phyloP scores from a whole-genome alignment of 805 yeast genomes.

The Jamesozyma lodderae region DNA sequence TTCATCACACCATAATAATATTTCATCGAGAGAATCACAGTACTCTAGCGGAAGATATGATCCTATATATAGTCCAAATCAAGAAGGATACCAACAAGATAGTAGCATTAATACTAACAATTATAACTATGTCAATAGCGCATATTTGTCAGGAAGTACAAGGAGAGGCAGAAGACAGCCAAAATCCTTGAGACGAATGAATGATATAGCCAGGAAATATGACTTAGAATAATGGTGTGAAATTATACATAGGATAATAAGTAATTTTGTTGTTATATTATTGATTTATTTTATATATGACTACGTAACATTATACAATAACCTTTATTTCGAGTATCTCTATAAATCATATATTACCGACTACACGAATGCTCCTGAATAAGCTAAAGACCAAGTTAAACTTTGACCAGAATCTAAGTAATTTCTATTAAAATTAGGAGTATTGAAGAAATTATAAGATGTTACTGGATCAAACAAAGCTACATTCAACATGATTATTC shows the following conservation, averaged over 20 bases:
- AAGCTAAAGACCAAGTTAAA: slow-evolving; percentile 77
- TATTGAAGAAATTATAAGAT: slow-evolving; percentile 54
- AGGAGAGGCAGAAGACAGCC: slow-evolving; percentile 10
- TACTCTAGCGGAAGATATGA: no score
- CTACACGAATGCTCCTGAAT: slow-evolving; percentile 38
- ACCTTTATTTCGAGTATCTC: neutral
- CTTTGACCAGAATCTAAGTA: slow-evolving; percentile 80
- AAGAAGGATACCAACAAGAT: no score
- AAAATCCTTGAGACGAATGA: slow-evolving; percentile 23
- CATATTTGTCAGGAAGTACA: no score
- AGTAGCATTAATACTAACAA: no score
- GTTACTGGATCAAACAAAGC: slow-evolving; percentile 63
- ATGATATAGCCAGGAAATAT: slow-evolving; percentile 21
- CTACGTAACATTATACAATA: neutral
- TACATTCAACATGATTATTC: slow-evolving; percentile 59
- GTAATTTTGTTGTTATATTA: neutral
- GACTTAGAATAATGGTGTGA: slow-evolving; percentile 11
- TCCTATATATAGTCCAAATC: no score
- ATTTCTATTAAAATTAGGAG: slow-evolving; percentile 41
- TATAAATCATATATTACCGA: neutral
- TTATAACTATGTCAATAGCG: no score
- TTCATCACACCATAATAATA: no score
- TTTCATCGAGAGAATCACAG: no score
- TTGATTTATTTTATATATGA: neutral
- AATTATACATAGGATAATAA: neutral